Percentiles rank a stretch among this genome's conserved stretches.
Conservation (phyloP, 2,329 filamentous ascomycete genomes). For the Dryadomyces sulphureus region DNA sequence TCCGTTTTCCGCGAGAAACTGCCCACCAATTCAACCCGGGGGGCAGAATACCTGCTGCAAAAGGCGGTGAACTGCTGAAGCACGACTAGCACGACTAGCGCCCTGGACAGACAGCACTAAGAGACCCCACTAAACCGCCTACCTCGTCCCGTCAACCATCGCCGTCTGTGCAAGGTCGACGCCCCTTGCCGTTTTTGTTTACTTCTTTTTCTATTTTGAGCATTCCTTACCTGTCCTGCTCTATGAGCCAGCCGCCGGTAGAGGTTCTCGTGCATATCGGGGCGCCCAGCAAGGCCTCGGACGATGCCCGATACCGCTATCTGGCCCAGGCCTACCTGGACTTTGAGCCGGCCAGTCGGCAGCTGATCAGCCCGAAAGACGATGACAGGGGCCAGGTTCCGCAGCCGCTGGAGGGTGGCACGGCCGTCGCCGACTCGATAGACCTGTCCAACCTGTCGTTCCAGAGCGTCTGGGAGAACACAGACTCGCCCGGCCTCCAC, state of each 20-base stretch:
- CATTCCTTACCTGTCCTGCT: neutral
- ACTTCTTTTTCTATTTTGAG: neutral
- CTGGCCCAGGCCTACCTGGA: constrained; percentile 35
- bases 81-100: too few relatives aligned
- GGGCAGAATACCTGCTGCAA: neutral
- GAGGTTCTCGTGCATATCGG: constrained; percentile 43
- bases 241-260: constrained; percentile 17
- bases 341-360: constrained; percentile 21
- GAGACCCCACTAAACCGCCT: neutral
- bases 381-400: too few relatives aligned
- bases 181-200: neutral
- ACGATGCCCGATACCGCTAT: constrained; percentile 34
- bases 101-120: neutral
- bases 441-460: constrained; percentile 16
- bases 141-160: constrained; percentile 7
- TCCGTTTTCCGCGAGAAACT: neutral
- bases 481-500: constrained; percentile 11
- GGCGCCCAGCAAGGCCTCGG: constrained; percentile 30
- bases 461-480: constrained; percentile 16
- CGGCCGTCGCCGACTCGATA: constrained; percentile 9
- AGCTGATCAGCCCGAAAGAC: too few relatives aligned
- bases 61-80: neutral
- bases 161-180: neutral
- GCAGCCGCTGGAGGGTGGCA: too few relatives aligned
- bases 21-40: neutral